These are phyloP conservation scores for Aspergillus ostianus DNA, from an alignment of 495 filamentous ascomycete species.

Conservation along the genomic window DNA sequence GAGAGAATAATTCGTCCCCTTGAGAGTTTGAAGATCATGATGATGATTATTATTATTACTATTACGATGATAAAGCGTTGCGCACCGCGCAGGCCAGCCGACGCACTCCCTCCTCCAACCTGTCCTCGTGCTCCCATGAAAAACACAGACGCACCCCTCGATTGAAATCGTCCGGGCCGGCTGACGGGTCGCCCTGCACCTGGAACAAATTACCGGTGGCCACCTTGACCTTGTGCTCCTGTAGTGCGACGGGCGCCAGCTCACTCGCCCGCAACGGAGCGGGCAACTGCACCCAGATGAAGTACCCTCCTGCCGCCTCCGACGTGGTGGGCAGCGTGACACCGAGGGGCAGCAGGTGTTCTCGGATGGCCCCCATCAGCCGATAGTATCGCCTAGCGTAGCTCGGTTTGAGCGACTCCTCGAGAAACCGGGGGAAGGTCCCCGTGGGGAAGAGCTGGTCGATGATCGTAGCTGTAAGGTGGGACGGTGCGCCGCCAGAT, in stretches of 20 bases:
- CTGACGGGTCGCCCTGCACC: constrained; percentile 54
- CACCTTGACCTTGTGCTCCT: constrained; percentile 57
- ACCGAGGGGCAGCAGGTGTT: constrained; percentile 58
- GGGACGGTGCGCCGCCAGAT: constrained; percentile 75
- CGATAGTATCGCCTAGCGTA: constrained; percentile 56
- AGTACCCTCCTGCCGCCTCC: constrained; percentile 65
- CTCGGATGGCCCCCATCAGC: constrained; percentile 53
- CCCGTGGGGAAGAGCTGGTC: constrained; percentile 55
- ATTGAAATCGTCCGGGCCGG: constrained; percentile 45
- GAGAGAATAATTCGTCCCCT: not conserved
- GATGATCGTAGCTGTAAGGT: constrained; percentile 66
- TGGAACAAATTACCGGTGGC: constrained; percentile 65
- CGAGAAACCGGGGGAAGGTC: constrained; percentile 47
- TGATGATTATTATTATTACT: not conserved
- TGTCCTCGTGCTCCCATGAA: constrained; percentile 69
- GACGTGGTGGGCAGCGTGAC: constrained; percentile 43
- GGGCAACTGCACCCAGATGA: constrained; percentile 73
- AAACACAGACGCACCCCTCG: constrained; percentile 65
- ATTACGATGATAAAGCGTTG: not conserved
- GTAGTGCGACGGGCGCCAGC: constrained; percentile 45
- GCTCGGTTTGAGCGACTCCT: constrained; percentile 46
- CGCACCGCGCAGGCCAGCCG: constrained; percentile 10
- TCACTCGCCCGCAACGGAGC: constrained; percentile 44
- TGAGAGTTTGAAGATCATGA: no score
- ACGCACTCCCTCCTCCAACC: constrained; percentile 63